phyloP scores from a whole-genome alignment of 2,329 filamentous ascomycete genomes.

The Fusarium sp. region DNA sequence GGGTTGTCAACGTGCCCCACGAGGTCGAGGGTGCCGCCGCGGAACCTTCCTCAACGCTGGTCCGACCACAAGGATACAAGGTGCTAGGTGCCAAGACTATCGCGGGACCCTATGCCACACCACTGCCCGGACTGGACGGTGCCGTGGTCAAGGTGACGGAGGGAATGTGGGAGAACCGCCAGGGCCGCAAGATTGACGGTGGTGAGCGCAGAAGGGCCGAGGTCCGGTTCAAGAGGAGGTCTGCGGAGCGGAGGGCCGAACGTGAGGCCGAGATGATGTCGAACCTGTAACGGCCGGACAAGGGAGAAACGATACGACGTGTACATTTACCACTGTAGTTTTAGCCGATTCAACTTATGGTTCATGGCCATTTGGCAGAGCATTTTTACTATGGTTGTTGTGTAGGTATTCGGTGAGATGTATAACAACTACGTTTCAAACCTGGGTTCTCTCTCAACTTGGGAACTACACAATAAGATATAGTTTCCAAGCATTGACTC shows the following conservation, averaged over 20 bases:
- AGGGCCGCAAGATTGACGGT: slow-evolving; percentile 92
- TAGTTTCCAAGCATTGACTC: background rate
- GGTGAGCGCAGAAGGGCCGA: slow-evolving; percentile 90
- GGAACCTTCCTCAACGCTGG: slow-evolving; percentile 25
- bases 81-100: slow-evolving; percentile 74
- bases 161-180: slow-evolving; percentile 90
- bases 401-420: background rate
- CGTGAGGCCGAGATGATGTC: slow-evolving; percentile 54
- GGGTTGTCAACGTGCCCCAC: slow-evolving; percentile 63
- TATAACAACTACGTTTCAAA: background rate
- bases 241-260: slow-evolving; percentile 77
- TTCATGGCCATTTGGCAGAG: slow-evolving; percentile 30
- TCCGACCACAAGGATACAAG: slow-evolving; percentile 60
- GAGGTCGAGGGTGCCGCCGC: slow-evolving; percentile 44
- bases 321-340: slow-evolving; percentile 46
- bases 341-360: slow-evolving; percentile 37
- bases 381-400: slow-evolving; percentile 9
- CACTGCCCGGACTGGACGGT: slow-evolving; percentile 69
- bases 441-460: background rate
- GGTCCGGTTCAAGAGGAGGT: slow-evolving; percentile 84
- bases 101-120: slow-evolving; percentile 75
- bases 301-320: slow-evolving; percentile 32
- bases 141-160: slow-evolving; percentile 76
- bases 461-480: background rate
- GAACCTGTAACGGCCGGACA: slow-evolving; percentile 43